These are phyloP conservation scores for Croton laevigatus DNA, from an alignment of 441 rosid species.

Conservation along the genomic window DNA sequence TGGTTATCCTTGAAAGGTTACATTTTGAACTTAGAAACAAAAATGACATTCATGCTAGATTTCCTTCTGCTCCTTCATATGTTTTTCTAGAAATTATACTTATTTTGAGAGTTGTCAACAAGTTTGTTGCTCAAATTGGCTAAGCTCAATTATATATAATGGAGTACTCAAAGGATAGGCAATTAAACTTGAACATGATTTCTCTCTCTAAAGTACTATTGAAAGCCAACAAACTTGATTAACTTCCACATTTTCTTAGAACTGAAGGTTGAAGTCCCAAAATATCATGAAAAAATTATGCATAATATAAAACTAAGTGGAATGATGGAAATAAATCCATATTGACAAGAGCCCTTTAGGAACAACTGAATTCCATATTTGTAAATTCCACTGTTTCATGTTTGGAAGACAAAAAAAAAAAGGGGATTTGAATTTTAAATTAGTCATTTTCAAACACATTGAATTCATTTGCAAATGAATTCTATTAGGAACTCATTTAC, in stretches of 20 bases:
- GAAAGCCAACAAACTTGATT: neutral
- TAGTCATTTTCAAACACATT: too few species aligned
- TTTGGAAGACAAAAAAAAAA: too few species aligned
- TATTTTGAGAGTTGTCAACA: neutral
- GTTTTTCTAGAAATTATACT: neutral
- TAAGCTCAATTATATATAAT: neutral
- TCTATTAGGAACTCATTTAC: too few species aligned
- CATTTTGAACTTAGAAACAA: neutral
- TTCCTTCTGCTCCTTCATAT: neutral
- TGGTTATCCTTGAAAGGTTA: neutral
- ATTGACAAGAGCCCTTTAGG: neutral
- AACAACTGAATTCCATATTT: too few species aligned
- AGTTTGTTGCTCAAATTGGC: neutral
- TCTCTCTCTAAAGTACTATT: neutral
- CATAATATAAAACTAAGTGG: neutral
- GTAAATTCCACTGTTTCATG: too few species aligned
- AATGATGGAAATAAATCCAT: neutral
- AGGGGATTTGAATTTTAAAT: too few species aligned
- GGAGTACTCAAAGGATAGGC: neutral
- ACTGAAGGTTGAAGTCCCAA: constrained; percentile 2
- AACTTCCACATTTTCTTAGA: neutral
- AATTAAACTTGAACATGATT: neutral
- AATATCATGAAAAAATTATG: neutral
- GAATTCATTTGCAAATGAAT: too few species aligned
- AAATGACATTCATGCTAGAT: neutral